Conservation (phyloP, 2,329 filamentous ascomycete genomes). For the Botrytis pseudocinerea region DNA sequence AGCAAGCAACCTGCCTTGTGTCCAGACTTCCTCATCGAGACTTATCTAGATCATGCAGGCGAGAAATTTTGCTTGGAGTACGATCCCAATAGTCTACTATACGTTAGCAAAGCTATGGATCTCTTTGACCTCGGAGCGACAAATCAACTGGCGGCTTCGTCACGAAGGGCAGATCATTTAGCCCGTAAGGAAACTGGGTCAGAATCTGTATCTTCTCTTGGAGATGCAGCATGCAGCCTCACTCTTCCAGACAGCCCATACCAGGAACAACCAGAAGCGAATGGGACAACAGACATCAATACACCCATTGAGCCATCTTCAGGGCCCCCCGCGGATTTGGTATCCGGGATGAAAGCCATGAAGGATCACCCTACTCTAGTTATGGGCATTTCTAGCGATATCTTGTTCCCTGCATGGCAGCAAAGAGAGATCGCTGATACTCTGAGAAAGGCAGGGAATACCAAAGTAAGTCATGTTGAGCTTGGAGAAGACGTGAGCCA, state of each 20-base stretch:
- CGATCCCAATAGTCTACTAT: constrained; percentile 91
- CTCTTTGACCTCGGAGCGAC: constrained; percentile 84
- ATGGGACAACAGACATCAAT: constrained; percentile 43
- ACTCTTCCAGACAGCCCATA: constrained; percentile 84
- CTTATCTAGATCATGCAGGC: constrained; percentile 94
- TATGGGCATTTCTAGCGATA: constrained; percentile 93
- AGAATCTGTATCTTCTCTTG: constrained; percentile 35
- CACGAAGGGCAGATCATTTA: constrained; percentile 62
- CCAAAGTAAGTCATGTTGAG: constrained; percentile 82
- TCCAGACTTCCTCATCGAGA: constrained; percentile 96
- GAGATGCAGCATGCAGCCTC: constrained; percentile 64
- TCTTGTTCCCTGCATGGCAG: constrained; percentile 97
- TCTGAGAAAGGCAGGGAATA: constrained; percentile 74
- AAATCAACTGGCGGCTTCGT: constrained; percentile 63
- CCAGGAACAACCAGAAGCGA: constrained; percentile 68
- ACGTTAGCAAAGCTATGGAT: constrained; percentile 99
- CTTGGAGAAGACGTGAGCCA: constrained; percentile 90
- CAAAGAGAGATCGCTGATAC: constrained; percentile 91
- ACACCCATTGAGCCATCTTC: constrained; percentile 43
- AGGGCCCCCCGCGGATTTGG: constrained; percentile 74
- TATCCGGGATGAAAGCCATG: constrained; percentile 70
- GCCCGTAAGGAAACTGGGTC: constrained; percentile 53
- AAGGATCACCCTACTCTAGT: constrained; percentile 80
- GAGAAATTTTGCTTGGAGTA: constrained; percentile 98
- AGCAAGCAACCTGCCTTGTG: constrained; percentile 89